Conservation (phyloP, 2,329 filamentous ascomycete species). For the Onygena corvina region DNA sequence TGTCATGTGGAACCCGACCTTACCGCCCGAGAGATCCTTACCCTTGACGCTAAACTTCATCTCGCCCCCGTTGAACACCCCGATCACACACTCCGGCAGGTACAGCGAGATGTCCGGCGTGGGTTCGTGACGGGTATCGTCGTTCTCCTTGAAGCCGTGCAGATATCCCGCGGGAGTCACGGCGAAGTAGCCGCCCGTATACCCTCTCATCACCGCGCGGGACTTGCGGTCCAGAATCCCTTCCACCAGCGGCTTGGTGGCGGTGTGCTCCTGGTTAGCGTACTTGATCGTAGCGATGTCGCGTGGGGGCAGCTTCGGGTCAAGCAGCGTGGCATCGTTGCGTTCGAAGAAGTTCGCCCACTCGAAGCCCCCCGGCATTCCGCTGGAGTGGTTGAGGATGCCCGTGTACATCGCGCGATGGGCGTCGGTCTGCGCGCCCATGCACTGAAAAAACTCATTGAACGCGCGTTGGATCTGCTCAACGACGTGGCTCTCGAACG, state of each 20-base stretch:
- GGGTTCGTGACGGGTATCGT: slow-evolving; percentile 47
- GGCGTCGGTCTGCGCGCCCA: slow-evolving; percentile 69
- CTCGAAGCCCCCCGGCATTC: slow-evolving; percentile 74
- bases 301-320: slow-evolving; percentile 62
- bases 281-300: slow-evolving; percentile 64
- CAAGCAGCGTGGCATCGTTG: slow-evolving; percentile 59
- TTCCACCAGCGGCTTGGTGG: slow-evolving; percentile 74
- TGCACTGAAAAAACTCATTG: slow-evolving; percentile 69
- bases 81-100: slow-evolving; percentile 77
- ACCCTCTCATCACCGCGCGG: slow-evolving; percentile 68
- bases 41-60: slow-evolving; percentile 91
- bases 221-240: slow-evolving; percentile 84
- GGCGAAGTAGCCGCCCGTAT: slow-evolving; percentile 75
- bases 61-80: slow-evolving; percentile 54
- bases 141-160: slow-evolving; percentile 93
- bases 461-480: slow-evolving; percentile 71
- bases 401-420: slow-evolving; percentile 70
- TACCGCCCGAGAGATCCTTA: slow-evolving; percentile 71
- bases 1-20: slow-evolving; percentile 62
- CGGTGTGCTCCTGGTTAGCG: slow-evolving; percentile 73
- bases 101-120: slow-evolving; percentile 80
- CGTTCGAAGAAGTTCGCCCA: slow-evolving; percentile 75
- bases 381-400: slow-evolving; percentile 66
- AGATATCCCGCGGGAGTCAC: slow-evolving; percentile 78
- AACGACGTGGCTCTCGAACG: slow-evolving; percentile 78